phyloP scores from a whole-genome alignment of 2,329 filamentous ascomycete genomes.

The Penicillium sp. region DNA sequence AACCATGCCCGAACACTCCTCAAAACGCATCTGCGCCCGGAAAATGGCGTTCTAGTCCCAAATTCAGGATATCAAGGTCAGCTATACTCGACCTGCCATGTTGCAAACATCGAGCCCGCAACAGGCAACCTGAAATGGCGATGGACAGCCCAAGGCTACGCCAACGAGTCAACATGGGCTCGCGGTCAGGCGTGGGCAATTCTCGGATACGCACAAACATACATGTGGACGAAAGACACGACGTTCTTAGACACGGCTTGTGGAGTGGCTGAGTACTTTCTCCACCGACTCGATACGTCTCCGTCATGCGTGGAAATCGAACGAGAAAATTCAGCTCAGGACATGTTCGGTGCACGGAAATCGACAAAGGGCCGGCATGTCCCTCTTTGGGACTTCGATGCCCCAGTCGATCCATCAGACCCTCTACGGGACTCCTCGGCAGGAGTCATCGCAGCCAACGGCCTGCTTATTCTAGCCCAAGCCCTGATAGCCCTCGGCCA shows the following conservation, averaged over 20 bases:
- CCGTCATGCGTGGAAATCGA: constrained; percentile 25
- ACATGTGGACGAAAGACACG: constrained; percentile 38
- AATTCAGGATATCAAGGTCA: constrained; percentile 12
- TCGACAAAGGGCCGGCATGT: constrained; percentile 22
- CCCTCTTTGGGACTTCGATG: constrained; percentile 50
- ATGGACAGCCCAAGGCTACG: constrained; percentile 30
- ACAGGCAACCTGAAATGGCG: constrained; percentile 23
- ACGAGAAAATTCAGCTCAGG: background rate
- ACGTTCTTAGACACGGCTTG: constrained; percentile 42
- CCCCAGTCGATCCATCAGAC: constrained; percentile 29
- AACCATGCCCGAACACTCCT: constrained; percentile 45
- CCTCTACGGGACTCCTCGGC: constrained; percentile 46
- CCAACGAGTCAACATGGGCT: constrained; percentile 28
- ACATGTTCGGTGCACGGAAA: background rate
- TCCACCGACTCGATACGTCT: constrained; percentile 37
- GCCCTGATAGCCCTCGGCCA: constrained; percentile 11
- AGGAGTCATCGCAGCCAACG: constrained; percentile 49
- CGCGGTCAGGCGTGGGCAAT: constrained; percentile 34
- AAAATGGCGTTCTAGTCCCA: background rate
- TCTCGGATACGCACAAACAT: constrained; percentile 45
- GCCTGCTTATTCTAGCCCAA: constrained; percentile 46
- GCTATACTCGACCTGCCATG: constrained; percentile 27
- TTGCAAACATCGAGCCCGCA: constrained; percentile 27
- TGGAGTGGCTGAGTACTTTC: constrained; percentile 45
- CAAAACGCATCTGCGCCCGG: constrained; percentile 34